A percentile compares a stretch with the other conserved stretches of the same genome.
phyloP scores from a whole-genome alignment of 2,329 filamentous ascomycete species.

The Claviceps arundinis region DNA sequence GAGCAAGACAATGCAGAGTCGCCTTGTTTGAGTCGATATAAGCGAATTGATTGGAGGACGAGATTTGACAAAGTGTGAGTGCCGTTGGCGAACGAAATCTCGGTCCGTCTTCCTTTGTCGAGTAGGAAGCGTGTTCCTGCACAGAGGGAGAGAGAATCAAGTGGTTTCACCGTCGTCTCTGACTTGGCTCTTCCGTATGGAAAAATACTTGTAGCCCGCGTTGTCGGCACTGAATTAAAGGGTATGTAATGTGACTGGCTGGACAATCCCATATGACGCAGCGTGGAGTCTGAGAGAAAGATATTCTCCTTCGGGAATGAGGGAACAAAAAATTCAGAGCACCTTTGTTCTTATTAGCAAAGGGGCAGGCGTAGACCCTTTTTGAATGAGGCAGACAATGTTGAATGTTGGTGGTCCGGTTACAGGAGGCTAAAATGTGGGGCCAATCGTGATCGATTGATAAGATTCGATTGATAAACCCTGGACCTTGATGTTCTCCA shows the following conservation, averaged over 20 bases:
- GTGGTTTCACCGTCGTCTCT: neutral
- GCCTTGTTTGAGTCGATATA: neutral
- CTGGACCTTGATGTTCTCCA: neutral
- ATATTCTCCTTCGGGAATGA: neutral
- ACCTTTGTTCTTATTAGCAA: neutral
- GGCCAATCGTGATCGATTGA: constrained; percentile 28
- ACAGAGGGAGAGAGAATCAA: neutral
- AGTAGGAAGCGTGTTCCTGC: too few species aligned
- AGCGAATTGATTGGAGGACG: neutral
- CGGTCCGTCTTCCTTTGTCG: neutral
- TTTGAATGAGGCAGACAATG: constrained; percentile 2
- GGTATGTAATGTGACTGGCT: neutral
- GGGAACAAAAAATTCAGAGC: neutral
- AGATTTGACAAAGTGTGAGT: neutral
- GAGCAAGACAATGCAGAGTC: neutral
- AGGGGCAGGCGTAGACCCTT: constrained; percentile 5
- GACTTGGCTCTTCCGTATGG: neutral
- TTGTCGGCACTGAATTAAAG: neutral
- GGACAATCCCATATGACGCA: neutral
- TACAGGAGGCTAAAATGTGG: constrained; percentile 19
- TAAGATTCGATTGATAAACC: constrained; percentile 34
- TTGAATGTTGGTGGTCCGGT: constrained; percentile 16
- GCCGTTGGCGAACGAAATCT: neutral
- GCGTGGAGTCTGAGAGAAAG: neutral
- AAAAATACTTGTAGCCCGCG: neutral